A percentile compares a stretch with the other conserved stretches of the same genome.
Conservation (phyloP, 2,329 filamentous ascomycete species). For the Diaporthe ilicicola region DNA sequence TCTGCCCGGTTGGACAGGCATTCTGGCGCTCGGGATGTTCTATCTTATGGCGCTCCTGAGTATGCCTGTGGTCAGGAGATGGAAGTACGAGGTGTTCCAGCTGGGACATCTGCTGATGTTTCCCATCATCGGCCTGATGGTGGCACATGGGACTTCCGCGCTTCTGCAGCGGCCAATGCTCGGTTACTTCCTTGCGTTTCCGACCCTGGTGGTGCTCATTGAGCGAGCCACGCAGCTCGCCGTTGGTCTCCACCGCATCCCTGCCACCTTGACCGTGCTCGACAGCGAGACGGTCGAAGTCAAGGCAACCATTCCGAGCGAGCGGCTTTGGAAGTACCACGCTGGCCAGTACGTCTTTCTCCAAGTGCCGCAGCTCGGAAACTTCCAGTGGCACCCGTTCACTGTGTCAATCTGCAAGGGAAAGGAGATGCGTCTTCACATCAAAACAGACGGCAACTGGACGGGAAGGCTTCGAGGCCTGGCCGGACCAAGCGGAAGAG, state of each 20-base stretch:
- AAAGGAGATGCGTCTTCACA: constrained; percentile 62
- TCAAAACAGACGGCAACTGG: constrained; percentile 68
- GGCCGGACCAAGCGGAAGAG: background rate
- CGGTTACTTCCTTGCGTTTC: constrained; percentile 64
- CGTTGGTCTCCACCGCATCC: background rate
- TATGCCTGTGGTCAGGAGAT: constrained; percentile 57
- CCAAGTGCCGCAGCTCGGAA: constrained; percentile 60
- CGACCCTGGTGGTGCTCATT: constrained; percentile 57
- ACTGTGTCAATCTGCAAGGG: constrained; percentile 64
- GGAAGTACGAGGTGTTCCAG: constrained; percentile 66
- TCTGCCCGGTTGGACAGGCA: constrained; percentile 46
- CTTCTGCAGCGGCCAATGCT: constrained; percentile 65
- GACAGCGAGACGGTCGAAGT: constrained; percentile 63
- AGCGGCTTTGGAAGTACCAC: constrained; percentile 60
- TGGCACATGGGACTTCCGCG: constrained; percentile 60
- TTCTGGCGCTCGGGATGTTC: constrained; percentile 58
- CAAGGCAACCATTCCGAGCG: constrained; percentile 55
- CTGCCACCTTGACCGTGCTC: constrained; percentile 44
- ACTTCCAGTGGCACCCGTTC: constrained; percentile 68
- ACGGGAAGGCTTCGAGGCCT: constrained; percentile 53
- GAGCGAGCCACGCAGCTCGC: constrained; percentile 57
- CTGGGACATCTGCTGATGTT: constrained; percentile 66
- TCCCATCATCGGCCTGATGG: constrained; percentile 63
- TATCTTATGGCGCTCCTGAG: constrained; percentile 58
- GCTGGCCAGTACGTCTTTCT: constrained; percentile 67